Percentiles rank a stretch among this genome's conserved stretches.
Conservation (phyloP, 441 rosid genomes). For the Brassica hybrid region DNA sequence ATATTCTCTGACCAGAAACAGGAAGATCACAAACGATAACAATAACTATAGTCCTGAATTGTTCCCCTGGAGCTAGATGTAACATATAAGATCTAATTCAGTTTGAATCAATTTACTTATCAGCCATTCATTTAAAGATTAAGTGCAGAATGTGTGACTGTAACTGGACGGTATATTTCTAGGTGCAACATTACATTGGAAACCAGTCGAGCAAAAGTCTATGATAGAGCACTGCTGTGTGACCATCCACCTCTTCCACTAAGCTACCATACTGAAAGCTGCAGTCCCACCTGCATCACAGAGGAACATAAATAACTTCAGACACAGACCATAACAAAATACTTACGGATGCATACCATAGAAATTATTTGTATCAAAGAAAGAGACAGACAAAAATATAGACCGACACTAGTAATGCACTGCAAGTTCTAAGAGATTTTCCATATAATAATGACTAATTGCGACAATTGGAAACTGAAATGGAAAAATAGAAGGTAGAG, state of each 20-base stretch:
- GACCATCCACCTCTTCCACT: slow-evolving; percentile 99
- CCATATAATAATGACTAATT: background rate
- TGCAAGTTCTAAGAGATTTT: background rate
- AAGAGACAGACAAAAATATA: slow-evolving; percentile 9
- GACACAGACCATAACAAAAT: slow-evolving; percentile 13
- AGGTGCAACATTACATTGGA: slow-evolving; percentile 68
- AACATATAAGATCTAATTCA: background rate
- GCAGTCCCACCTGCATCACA: slow-evolving; percentile 93
- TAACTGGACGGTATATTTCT: slow-evolving; percentile 10
- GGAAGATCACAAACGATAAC: slow-evolving; percentile 24
- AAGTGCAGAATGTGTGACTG: slow-evolving; percentile 2
- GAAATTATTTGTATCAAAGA: slow-evolving; percentile 4
- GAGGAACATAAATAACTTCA: slow-evolving; percentile 20
- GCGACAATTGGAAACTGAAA: slow-evolving; percentile 6
- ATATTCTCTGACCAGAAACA: slow-evolving; percentile 6
- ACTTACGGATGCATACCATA: slow-evolving; percentile 10
- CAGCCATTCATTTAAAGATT: slow-evolving; percentile 1
- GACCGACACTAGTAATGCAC: slow-evolving; percentile 13
- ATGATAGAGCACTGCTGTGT: slow-evolving; percentile 95
- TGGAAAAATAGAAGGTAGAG: slow-evolving; percentile 20
- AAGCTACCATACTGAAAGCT: slow-evolving; percentile 95
- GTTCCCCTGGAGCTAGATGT: background rate
- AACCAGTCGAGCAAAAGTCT: slow-evolving; percentile 98
- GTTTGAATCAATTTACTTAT: slow-evolving; percentile 12
- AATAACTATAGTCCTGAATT: background rate